Percentiles rank a stretch among this genome's conserved stretches.
Conservation (phyloP, 805 yeast genomes). For the Kuraishia ogatae region DNA sequence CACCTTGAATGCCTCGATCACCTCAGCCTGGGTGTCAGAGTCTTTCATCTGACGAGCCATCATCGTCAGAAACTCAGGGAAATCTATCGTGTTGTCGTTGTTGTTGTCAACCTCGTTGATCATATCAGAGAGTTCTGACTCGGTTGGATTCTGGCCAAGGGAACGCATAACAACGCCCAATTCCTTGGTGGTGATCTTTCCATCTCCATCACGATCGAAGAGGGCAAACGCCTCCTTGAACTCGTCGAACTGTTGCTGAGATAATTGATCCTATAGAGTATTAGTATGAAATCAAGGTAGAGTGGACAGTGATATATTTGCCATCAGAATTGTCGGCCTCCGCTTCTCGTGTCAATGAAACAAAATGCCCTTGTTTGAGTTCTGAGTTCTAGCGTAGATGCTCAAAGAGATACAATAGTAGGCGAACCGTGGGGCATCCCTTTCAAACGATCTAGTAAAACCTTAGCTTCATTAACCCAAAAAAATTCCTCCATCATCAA, state of each 20-base stretch:
- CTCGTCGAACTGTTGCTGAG: slow-evolving; percentile 94
- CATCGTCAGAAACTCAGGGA: slow-evolving; percentile 74
- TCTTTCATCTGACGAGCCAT: slow-evolving; percentile 94
- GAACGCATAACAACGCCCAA: slow-evolving; percentile 98
- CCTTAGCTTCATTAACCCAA: neutral
- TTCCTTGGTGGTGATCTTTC: slow-evolving; percentile 92
- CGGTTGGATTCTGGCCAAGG: slow-evolving; percentile 95
- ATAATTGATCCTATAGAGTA: slow-evolving; percentile 37
- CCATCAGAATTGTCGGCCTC: too few relatives aligned
- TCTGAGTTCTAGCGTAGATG: too few relatives aligned
- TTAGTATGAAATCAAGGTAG: neutral
- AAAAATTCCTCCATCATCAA: neutral
- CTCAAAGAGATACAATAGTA: too few relatives aligned
- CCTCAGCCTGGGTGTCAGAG: slow-evolving; percentile 94
- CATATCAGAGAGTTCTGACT: slow-evolving; percentile 91
- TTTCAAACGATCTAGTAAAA: too few relatives aligned
- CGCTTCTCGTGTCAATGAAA: too few relatives aligned
- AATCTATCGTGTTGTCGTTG: slow-evolving; percentile 85
- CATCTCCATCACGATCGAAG: slow-evolving; percentile 95
- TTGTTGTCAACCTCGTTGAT: slow-evolving; percentile 95
- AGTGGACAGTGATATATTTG: too few relatives aligned
- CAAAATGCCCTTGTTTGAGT: too few relatives aligned
- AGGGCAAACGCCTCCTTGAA: slow-evolving; percentile 97
- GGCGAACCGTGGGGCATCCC: too few relatives aligned
- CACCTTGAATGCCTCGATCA: slow-evolving; percentile 95